Evolutionary conservation across 257 asterid species (phyloP).

Genomic region (Fraxinus pennsylvanica): DNA sequence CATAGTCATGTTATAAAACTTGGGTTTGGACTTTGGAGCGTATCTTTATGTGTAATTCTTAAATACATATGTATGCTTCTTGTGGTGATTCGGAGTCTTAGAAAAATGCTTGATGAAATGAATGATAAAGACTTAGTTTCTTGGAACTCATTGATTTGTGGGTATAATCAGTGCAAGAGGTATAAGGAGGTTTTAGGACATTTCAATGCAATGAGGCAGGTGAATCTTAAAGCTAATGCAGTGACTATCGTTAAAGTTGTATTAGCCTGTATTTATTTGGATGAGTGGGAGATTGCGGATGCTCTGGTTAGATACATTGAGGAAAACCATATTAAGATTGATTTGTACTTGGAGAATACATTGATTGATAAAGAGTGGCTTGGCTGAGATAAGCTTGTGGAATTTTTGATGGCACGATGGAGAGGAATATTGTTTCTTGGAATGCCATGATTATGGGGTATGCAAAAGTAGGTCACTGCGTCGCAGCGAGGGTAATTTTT

Average conservation of each 20-base stretch:
- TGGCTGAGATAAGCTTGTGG: slow-evolving; percentile 29
- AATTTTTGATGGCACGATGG: slow-evolving; percentile 34
- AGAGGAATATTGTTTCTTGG: slow-evolving; percentile 46
- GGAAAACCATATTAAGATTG: slow-evolving; percentile 28
- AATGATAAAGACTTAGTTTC: slow-evolving; percentile 38
- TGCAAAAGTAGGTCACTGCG: slow-evolving; percentile 33
- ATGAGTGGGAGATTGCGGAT: slow-evolving; percentile 22
- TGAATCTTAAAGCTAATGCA: slow-evolving; percentile 36
- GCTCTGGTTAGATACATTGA: slow-evolving; percentile 27
- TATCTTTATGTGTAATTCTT: slow-evolving; percentile 42
- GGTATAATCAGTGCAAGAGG: slow-evolving; percentile 34
- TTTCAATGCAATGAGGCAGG: slow-evolving; percentile 24
- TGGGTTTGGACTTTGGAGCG: slow-evolving; percentile 34
- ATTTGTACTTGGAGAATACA: slow-evolving; percentile 40
- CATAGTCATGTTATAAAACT: slow-evolving; percentile 39
- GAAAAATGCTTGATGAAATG: slow-evolving; percentile 35
- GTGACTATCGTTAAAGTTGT: slow-evolving; percentile 46
- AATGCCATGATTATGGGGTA: slow-evolving; percentile 42
- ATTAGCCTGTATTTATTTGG: slow-evolving; percentile 32
- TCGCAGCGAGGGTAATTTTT: slow-evolving; percentile 32
- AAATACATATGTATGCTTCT: slow-evolving; percentile 30
- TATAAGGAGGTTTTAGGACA: slow-evolving; percentile 30
- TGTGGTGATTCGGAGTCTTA: slow-evolving; percentile 34
- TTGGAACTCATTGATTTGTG: slow-evolving; percentile 51
- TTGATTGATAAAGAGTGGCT: slow-evolving; percentile 37